Percentiles rank a stretch among this genome's conserved stretches.
Evolutionary conservation across 305 asterid genomes (phyloP).

Genomic region (Euphrasia arctica): DNA sequence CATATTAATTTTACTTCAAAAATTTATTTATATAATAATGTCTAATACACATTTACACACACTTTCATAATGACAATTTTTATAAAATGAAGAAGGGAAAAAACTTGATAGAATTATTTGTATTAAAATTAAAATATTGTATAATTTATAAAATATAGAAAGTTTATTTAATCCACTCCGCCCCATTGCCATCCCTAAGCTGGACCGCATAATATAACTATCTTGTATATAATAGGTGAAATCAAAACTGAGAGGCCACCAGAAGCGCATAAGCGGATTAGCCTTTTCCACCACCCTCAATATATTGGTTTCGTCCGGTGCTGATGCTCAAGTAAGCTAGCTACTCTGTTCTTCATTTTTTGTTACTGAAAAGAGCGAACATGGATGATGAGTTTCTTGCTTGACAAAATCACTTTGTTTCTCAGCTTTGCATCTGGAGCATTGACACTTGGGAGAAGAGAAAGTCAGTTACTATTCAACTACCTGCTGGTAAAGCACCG

Average conservation of each 20-base stretch:
- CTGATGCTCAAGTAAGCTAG: constrained; percentile 72
- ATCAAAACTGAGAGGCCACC: constrained; percentile 79
- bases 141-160: no score
- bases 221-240: constrained; percentile 43
- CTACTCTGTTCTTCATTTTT: neutral
- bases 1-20: no score
- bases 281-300: constrained; percentile 72
- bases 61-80: no score
- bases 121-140: no score
- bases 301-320: constrained; percentile 81
- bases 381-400: neutral
- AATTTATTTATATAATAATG: no score
- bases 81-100: no score
- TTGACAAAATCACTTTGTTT: constrained; percentile 8
- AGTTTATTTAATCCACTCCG: no score
- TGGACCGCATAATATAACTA: no score
- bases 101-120: no score
- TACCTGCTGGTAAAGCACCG: constrained; percentile 92
- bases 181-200: no score
- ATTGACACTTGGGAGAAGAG: constrained; percentile 96
- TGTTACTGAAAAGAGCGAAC: no score
- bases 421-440: constrained; percentile 94
- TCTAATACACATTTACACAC: no score
- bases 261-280: constrained; percentile 79
- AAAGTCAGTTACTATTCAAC: constrained; percentile 73